Evolutionary conservation across 768 basidiomycete genomes (phyloP).

Genomic region (Trichaptum fuscoviolaceum): DNA sequence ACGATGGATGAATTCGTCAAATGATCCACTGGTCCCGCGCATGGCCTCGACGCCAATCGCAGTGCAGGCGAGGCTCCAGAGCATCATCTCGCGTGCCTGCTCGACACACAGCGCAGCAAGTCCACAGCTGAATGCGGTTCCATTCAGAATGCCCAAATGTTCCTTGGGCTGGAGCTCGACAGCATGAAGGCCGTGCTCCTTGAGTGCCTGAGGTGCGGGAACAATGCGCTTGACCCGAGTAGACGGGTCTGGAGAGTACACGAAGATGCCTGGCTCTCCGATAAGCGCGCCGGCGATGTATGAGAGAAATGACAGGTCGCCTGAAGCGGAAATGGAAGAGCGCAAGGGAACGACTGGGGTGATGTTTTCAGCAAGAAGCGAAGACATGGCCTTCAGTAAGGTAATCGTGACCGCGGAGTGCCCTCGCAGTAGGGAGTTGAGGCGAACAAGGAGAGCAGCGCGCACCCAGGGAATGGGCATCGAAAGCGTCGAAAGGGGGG

Average conservation of each 20-base stretch:
- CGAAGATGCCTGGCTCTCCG: conserved; percentile 75
- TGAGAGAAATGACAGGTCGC: conserved; percentile 77
- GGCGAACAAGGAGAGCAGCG: conserved; percentile 79
- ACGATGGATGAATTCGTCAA: conserved; percentile 74
- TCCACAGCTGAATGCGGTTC: conserved; percentile 80
- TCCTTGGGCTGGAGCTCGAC: conserved; percentile 70
- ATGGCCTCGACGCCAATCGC: conserved; percentile 84
- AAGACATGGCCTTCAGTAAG: conserved; percentile 73
- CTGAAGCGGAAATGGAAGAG: conserved; percentile 79
- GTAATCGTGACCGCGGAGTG: conserved; percentile 84
- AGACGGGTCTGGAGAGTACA: conserved; percentile 48
- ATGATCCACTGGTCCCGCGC: conserved; percentile 63
- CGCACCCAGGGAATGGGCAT: conserved; percentile 91
- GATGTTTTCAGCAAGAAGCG: conserved; percentile 64
- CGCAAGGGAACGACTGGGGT: conserved; percentile 79
- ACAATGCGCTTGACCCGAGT: conserved; percentile 47
- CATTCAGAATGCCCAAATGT: conserved; percentile 77
- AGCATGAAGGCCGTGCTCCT: conserved; percentile 54
- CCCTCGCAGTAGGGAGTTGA: conserved; percentile 85
- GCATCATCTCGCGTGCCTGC: conserved; percentile 64
- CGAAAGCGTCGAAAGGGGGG: conserved; percentile 58
- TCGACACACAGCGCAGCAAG: conserved; percentile 68
- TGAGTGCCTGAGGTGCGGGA: conserved; percentile 52
- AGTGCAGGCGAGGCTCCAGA: conserved; percentile 68
- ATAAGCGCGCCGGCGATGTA: conserved; percentile 79